Evolutionary conservation across 192 early-diverging fungal genomes (phyloP), one percentile per base, ranked within the genome.

Genomic region (Geranomyces variabilis): DNA sequence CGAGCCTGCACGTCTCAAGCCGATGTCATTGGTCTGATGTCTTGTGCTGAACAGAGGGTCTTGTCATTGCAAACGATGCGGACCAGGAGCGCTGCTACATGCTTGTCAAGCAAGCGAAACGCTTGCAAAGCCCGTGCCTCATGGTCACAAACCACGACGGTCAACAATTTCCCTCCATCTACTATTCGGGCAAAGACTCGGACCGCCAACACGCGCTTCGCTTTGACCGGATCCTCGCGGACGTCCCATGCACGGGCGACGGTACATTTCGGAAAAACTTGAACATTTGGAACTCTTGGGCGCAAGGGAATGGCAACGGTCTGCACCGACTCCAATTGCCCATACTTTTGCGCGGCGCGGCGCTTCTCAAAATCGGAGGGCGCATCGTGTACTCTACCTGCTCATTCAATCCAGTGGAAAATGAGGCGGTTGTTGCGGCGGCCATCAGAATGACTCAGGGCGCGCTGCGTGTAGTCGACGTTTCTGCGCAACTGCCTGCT

Each of bases 161-260:
- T 36, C 87, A 93, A 71, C 84, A 85, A 51, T 94, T 97, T 76
- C 95, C 95, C 14, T 84, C 86, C 74, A 87, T 96, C 67, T 77
- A 81, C 47, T 73, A 85, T 14, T 71, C 67, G 61, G 71, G 77
- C 69, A 67, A 78, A 67, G 66, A 46, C 26, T 12, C 66, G 41
- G 33, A 9, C 9, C 48, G 43, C 12, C 33, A 63, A 12, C 68
- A 75, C 71, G 64, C 81, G 0, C 80, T 96, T 63, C 90, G 93
- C 73, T 99, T 99, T 86, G 97, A 99, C 77, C 89, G 96, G 59
- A 94, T 99, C 53, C 85, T 99, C 43, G 91, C 89, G 63, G 97
- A 99, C 80, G 97, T 98, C 15, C 97, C 97, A 1, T 99, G 97
- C 78, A 88, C 92, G 69, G 97, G 97, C 63, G 97, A 99, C 73